Base-by-base conservation (phyloP, 2,329 filamentous ascomycete species). In the Pseudogymnoascus verrucosus region DNA sequence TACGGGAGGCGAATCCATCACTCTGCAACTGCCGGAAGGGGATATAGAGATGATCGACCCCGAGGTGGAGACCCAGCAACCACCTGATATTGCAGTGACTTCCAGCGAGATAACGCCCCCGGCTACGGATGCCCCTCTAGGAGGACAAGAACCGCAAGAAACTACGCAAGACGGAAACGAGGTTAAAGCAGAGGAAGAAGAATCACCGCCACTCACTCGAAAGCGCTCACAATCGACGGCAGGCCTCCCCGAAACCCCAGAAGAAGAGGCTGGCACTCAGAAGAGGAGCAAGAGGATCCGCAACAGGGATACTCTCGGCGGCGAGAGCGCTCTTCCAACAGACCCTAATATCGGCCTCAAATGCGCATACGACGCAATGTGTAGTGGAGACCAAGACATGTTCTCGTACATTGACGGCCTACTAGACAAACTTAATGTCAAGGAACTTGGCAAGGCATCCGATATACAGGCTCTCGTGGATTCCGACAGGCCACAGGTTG, bases 261-360 rank as follows among this genome's bases (percentile, higher is more conserved):
- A 86, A 6, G 85, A 88, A 61, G 85, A 88, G 36, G 79, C 78
- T 23, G 77, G 76, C 1, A 79, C 82, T 10, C 82, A 83, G 62
- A 88, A 87, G 69, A 78, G 86, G 64, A 88, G 85, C 73, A 89
- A 89, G 70, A 78, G 87, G 60, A 85, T 85, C 31, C 80, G 86
- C 54, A 81, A 84, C 16, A 79, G 86, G 62, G 85, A 88, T 47
- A 82, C 80, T 3, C 78, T 61, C 16, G 71, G 81, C 10, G 73
- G 76, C 8, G 76, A 73, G 3, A 84, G 83, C 37, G 84, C 85
- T 60, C 73, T 75, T 0, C 59, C 59, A 12, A 72, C 81, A 12
- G 84, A 86, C 65, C 77, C 82, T 5, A 83, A 1, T 80, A 79
- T 61, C 82, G 86, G 68, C 73, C 87, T 3, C 80, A 83, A 62